Evolutionary conservation across 1,284 basidiomycete genomes (phyloP), one percentile per base, ranked within the genome.

Genomic region (Phaffia rhodozyma): DNA sequence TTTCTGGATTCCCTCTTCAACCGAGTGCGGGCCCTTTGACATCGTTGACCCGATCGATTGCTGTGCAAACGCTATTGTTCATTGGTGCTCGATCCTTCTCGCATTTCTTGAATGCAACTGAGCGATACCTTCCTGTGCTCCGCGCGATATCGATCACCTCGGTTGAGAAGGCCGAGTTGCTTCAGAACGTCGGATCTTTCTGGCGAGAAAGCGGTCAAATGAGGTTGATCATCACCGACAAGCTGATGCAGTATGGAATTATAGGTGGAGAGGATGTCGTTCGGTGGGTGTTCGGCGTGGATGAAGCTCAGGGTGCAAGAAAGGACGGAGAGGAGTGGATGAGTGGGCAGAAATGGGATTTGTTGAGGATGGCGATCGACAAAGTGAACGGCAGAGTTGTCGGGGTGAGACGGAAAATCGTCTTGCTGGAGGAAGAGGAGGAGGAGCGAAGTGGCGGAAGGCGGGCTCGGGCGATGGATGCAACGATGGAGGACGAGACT

Each of bases 161-260:
- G 0, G 83, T 71, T 3, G 76, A 77, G 55, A 73, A 78, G 25
- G 71, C 63, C 47, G 85, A 86, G 68, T 83, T 89, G 69, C 81
- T 91, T 29, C 80, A 79, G 56, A 84, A 84, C 23, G 84, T 87
- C 6, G 82, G 81, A 1, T 75, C 78, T 27, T 96, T 89, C 77
- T 97, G 91, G 91, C 80, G 80, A 67, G 76, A 83, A 67, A 89
- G 87, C 70, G 79, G 80, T 32, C 89, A 94, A 71, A 89, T 92
- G 84, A 79, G 92, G 51, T 80, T 82, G 25, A 90, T 98, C 71
- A 92, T 97, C 5, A 85, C 94, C 67, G 96, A 97, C 80, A 99
- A 99, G 78, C 79, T 97, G 67, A 87, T 98, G 82, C 94, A 98
- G 75, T 99, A 99, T 76, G 89, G 96, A 71, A 89, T 98, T 64